phyloP scores from a whole-genome alignment of 345 rosid species.

The Viola odorata region DNA sequence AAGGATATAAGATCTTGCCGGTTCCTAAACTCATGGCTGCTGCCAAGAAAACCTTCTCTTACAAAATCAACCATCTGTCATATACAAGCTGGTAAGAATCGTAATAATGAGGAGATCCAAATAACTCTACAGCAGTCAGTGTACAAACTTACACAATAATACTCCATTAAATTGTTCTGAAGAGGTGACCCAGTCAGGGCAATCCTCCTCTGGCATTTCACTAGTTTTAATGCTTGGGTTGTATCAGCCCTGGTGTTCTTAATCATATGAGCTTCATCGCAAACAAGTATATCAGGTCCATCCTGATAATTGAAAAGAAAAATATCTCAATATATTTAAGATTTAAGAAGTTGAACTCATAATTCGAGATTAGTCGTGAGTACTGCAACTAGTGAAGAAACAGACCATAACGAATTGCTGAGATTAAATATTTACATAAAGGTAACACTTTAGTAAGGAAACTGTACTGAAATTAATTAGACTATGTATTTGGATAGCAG shows the following conservation, averaged over 20 bases:
- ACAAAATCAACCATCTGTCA: constrained; percentile 99
- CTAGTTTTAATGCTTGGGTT: constrained; percentile 92
- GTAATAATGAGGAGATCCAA: background rate
- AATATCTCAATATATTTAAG: constrained; percentile 1
- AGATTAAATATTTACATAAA: background rate
- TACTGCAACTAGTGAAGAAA: constrained; percentile 5
- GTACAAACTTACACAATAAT: constrained; percentile 77
- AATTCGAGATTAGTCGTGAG: constrained; percentile 2
- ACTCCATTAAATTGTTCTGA: constrained; percentile 99
- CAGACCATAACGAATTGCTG: background rate
- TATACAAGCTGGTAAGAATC: constrained; percentile 15
- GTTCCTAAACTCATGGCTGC: constrained; percentile 97
- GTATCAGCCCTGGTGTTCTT: constrained; percentile 97
- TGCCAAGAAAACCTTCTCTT: constrained; percentile 99
- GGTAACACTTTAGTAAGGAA: no score
- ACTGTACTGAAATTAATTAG: no score
- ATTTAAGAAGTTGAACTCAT: background rate
- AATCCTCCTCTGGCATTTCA: constrained; percentile 96
- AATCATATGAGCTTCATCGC: constrained; percentile 97
- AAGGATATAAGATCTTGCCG: constrained; percentile 51
- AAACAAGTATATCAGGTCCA: constrained; percentile 99
- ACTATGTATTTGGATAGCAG: no score
- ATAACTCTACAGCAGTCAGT: background rate
- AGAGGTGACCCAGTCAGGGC: constrained; percentile 99
- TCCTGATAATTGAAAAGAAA: constrained; percentile 49